phyloP scores from a whole-genome alignment of 2,329 filamentous ascomycete genomes.

The Pseudopyrenochaeta lycopersici region DNA sequence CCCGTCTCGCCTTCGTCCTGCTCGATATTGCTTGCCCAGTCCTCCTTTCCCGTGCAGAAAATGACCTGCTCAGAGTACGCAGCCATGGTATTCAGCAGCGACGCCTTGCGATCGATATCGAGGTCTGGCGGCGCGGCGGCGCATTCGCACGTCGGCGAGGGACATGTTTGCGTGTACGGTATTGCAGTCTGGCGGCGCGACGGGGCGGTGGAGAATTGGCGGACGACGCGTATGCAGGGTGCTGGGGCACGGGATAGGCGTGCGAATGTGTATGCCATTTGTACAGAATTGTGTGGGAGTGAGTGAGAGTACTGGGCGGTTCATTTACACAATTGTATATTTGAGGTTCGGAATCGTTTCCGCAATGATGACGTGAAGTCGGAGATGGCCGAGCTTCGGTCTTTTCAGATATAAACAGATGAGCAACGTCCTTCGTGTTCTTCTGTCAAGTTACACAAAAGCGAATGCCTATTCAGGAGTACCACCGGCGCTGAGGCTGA shows the following conservation, averaged over 20 bases:
- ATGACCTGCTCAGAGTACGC: constrained; percentile 84
- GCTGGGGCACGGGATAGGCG: not conserved
- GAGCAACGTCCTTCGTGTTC: no score
- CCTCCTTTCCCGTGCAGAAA: constrained; percentile 78
- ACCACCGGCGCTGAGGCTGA: no score
- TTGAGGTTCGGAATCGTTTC: constrained; percentile 2
- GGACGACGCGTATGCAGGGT: not conserved
- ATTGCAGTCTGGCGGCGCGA: constrained; percentile 22
- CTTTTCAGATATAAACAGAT: not conserved
- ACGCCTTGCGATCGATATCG: constrained; percentile 75
- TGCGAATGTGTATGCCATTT: constrained; percentile 9
- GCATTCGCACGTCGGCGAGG: constrained; percentile 79
- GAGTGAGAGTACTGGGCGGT: not conserved
- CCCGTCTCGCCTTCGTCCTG: constrained; percentile 69
- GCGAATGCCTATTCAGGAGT: not conserved
- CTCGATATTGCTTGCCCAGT: constrained; percentile 87
- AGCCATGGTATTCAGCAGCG: constrained; percentile 79
- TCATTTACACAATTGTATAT: not conserved
- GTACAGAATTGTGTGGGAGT: not conserved
- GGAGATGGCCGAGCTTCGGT: constrained; percentile 7
- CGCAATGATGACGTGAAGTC: constrained; percentile 1
- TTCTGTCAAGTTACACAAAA: not conserved
- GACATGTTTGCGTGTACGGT: constrained; percentile 62
- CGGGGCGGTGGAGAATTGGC: constrained; percentile 10
- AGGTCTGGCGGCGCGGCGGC: constrained; percentile 71